These are phyloP conservation scores for Penicillium expansum DNA, from an alignment of 2,329 filamentous ascomycete genomes.

Conservation along the genomic window DNA sequence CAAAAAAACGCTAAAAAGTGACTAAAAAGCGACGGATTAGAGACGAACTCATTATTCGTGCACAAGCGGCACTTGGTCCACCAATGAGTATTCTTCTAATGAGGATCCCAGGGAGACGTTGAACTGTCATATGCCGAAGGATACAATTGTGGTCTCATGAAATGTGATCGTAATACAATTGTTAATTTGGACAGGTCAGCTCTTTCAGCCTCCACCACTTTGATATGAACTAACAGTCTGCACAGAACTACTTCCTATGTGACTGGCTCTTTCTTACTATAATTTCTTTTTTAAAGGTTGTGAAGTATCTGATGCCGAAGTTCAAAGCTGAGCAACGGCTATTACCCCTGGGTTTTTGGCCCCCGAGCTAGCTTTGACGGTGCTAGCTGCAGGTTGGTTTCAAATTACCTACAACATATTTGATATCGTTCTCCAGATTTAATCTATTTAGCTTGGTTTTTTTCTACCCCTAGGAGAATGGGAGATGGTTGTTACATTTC, in stretches of 20 bases:
- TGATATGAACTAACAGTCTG: background rate
- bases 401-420: background rate
- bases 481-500: constrained; percentile 18
- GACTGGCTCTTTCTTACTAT: background rate
- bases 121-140: background rate
- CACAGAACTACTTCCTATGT: background rate
- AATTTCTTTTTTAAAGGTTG: too few species aligned
- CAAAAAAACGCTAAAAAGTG: background rate
- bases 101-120: too few species aligned
- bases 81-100: background rate
- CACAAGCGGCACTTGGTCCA: background rate
- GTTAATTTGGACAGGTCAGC: background rate
- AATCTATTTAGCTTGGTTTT: too few species aligned
- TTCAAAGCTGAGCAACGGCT: background rate
- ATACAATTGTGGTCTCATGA: background rate
- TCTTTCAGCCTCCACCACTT: background rate
- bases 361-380: background rate
- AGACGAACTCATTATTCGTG: background rate
- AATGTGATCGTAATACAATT: background rate
- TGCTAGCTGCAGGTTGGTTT: background rate
- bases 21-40: background rate
- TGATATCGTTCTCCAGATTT: background rate
- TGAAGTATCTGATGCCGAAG: background rate
- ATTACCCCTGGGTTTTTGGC: background rate
- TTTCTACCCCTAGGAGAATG: background rate